phyloP scores from a whole-genome alignment of 805 yeast genomes.

The Schizosaccharomyces japonicus region DNA sequence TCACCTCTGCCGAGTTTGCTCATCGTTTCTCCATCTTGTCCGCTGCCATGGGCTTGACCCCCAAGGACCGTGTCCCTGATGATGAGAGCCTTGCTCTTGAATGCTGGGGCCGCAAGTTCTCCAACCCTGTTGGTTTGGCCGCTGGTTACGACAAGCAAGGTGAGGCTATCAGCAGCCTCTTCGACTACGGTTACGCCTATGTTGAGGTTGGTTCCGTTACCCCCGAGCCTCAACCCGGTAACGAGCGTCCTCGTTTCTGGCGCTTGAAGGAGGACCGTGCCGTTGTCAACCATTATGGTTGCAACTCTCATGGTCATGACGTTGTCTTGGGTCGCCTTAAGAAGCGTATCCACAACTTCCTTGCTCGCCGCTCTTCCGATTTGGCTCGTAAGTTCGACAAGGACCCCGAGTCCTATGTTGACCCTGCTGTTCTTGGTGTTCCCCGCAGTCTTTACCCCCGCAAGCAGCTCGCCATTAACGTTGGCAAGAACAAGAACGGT shows the following conservation, averaged over 20 bases:
- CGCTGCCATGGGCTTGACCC: constrained; percentile 46
- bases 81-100: constrained; percentile 32
- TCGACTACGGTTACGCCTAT: constrained; percentile 59
- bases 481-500: constrained; percentile 82
- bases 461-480: constrained; percentile 53
- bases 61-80: constrained; percentile 20
- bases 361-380: constrained; percentile 9
- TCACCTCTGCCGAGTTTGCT: constrained; percentile 67
- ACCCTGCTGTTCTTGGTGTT: constrained; percentile 11
- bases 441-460: constrained; percentile 32
- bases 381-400: constrained; percentile 9
- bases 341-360: constrained; percentile 29
- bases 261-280: constrained; percentile 68
- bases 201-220: constrained; percentile 87
- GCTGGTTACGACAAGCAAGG: constrained; percentile 92
- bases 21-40: constrained; percentile 51
- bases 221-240: constrained; percentile 82
- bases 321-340: constrained; percentile 45
- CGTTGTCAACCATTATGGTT: constrained; percentile 83
- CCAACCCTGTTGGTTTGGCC: constrained; percentile 73
- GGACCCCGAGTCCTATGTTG: constrained; percentile 7
- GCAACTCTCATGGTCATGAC: constrained; percentile 75
- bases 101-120: constrained; percentile 27
- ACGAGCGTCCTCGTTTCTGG: constrained; percentile 80
- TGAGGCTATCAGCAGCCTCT: constrained; percentile 64